Evolutionary conservation across 768 basidiomycete genomes (phyloP).

Genomic region (Hygrophorus pudorinus): DNA sequence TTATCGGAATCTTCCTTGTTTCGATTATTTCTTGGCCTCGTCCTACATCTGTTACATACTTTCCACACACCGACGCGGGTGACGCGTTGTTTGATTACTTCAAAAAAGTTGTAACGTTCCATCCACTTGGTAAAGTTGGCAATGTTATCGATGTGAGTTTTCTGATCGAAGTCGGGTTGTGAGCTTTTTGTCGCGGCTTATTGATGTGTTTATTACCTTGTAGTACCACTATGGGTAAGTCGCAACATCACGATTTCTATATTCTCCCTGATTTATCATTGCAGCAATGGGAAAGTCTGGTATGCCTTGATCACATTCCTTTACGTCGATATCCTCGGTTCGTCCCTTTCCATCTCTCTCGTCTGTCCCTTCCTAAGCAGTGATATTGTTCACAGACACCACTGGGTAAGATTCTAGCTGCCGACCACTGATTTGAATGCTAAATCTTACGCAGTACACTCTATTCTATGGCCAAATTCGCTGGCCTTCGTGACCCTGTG

Average conservation of each 20-base stretch:
- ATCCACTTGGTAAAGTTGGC: conserved; percentile 49
- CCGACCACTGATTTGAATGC: neutral
- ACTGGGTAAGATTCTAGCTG: conserved; percentile 26
- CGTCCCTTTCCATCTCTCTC: conserved; percentile 12
- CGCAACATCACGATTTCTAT: neutral
- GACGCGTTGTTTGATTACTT: conserved; percentile 75
- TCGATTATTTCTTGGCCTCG: conserved; percentile 85
- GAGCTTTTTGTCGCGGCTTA: neutral
- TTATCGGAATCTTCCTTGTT: conserved; percentile 76
- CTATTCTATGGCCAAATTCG: conserved; percentile 88
- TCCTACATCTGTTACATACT: conserved; percentile 69
- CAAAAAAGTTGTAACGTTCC: conserved; percentile 75
- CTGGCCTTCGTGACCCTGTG: conserved; percentile 75
- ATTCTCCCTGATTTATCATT: conserved; percentile 8
- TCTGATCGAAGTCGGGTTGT: neutral
- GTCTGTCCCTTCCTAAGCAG: conserved; percentile 1
- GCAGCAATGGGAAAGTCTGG: conserved; percentile 67
- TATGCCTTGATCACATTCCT: conserved; percentile 84
- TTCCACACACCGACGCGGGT: conserved; percentile 62
- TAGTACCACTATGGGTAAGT: conserved; percentile 40
- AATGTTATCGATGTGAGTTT: conserved; percentile 54
- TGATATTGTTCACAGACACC: conserved; percentile 26
- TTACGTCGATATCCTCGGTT: conserved; percentile 79
- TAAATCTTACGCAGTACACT: conserved; percentile 54
- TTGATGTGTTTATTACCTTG: conserved; percentile 3